Evolutionary conservation across 129 eudicot genomes (phyloP).

Genomic region (Gnaphalium uliginosum): DNA sequence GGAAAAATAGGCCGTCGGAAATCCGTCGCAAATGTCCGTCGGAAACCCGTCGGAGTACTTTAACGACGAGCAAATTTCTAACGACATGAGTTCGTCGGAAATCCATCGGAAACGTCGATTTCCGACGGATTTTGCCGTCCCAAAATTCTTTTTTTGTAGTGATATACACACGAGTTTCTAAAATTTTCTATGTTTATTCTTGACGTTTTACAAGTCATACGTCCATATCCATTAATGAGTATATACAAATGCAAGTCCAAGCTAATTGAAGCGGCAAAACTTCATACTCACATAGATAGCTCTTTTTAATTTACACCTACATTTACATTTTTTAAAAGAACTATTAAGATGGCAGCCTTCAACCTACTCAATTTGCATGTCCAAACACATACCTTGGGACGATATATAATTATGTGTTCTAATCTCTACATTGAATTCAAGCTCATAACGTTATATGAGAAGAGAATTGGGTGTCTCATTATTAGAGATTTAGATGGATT

Average conservation of each 20-base stretch:
- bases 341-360: not conserved
- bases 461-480: not conserved
- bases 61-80: too few species aligned
- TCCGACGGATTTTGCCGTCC: too few species aligned
- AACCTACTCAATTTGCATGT: not conserved
- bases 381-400: not conserved
- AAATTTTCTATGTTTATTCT: not conserved
- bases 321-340: not conserved
- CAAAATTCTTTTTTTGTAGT: too few species aligned
- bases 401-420: not conserved
- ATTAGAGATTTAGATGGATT: too few species aligned
- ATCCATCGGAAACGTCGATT: too few species aligned
- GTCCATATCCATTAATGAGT: not conserved
- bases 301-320: not conserved
- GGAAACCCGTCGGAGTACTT: too few species aligned
- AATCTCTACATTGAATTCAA: not conserved
- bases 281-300: not conserved
- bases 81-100: too few species aligned
- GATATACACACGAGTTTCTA: not conserved
- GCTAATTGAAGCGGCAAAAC: not conserved
- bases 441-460: not conserved
- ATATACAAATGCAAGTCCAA: not conserved
- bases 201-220: not conserved
- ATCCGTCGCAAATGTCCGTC: too few species aligned
- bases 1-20: too few species aligned